Conservation (phyloP, 176 grass and related monocot genomes). For the Raddia distichophylla region DNA sequence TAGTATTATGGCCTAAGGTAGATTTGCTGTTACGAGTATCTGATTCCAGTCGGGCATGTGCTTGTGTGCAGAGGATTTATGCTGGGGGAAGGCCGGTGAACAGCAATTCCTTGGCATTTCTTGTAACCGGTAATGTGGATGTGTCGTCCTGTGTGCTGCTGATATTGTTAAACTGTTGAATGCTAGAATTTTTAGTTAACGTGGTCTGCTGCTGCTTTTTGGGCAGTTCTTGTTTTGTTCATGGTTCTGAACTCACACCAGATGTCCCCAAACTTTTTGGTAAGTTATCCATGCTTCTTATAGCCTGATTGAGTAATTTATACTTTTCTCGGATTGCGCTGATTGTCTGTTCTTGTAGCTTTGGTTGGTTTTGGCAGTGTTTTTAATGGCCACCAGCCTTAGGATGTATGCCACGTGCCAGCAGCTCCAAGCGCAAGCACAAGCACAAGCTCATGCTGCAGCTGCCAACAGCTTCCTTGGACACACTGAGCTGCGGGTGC, state of each 20-base stretch:
- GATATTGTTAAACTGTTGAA: conserved; percentile 24
- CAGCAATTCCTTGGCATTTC: conserved; percentile 85
- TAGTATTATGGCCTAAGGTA: not conserved
- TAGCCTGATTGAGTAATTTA: conserved; percentile 12
- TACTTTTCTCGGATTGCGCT: conserved; percentile 24
- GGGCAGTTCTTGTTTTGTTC: conserved; percentile 86
- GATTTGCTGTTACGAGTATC: conserved; percentile 15
- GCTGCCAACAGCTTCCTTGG: conserved; percentile 69
- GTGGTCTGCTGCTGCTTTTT: conserved; percentile 15
- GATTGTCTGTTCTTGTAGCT: conserved; percentile 55
- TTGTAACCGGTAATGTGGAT: conserved; percentile 73
- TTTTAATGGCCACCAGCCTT: conserved; percentile 81
- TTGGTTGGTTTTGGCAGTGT: conserved; percentile 90
- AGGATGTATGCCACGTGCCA: conserved; percentile 93
- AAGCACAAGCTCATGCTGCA: conserved; percentile 75
- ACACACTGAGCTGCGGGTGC: conserved; percentile 81
- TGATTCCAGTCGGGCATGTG: conserved; percentile 17
- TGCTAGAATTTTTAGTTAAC: not conserved
- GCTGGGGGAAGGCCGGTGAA: conserved; percentile 71
- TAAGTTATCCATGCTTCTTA: conserved; percentile 39
- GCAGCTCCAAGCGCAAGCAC: conserved; percentile 79
- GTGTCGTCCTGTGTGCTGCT: not conserved
- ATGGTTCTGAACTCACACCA: conserved; percentile 97
- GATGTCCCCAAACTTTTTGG: conserved; percentile 86
- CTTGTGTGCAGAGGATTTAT: conserved; percentile 65